Base-by-base conservation (phyloP, 2,329 filamentous ascomycete genomes). In the Colletotrichum tanaceti region DNA sequence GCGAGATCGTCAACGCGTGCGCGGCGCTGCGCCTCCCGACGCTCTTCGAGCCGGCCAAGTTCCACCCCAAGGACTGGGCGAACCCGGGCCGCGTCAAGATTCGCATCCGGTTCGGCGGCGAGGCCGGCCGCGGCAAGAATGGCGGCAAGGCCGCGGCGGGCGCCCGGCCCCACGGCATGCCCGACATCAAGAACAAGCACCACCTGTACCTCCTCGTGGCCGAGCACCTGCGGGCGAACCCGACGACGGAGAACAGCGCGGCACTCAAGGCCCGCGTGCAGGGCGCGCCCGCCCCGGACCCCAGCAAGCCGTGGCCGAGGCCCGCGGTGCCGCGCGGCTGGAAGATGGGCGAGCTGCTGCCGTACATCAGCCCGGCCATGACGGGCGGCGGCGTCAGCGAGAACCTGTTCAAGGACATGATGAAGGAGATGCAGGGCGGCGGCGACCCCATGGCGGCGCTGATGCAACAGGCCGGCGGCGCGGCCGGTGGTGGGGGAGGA, bases 41-140 rank as follows among this genome's bases (percentile, higher is more conserved):
- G 50, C 89, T 96, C 9, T 91, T 98, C 78, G 96, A 99, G 82
- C 93, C 94, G 1, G 91, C 92, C 77, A 97, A 97, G 84, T 87
- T 90, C 70, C 96, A 99, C 80, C 96, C 96, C 7, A 95, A 96
- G 82, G 96, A 99, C 83, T 99, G 96, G 96, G 91, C 91, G 65
- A 99, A 99, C 82, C 96, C 96, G 14, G 96, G 96, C 4, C 87
- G 96, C 68, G 93, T 98, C 71, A 90, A 93, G 73, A 89, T 98
- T 58, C 65, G 68, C 53, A 59, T 71, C 22, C 70, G 64, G 11
- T 70, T 70, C 64, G 63, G 55, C 44, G 60, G 55, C n/a, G 67
- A 71, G 32, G 58, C 68, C 35, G 68, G 57, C 9, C 53, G 43
- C 38, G 69, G 69, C 46, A 55, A 43, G 24, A 82, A 90, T 75